Evolutionary conservation across 2,329 filamentous ascomycete genomes (phyloP), one percentile per base, ranked within the genome.

Genomic region (Periconia macrospinosa): DNA sequence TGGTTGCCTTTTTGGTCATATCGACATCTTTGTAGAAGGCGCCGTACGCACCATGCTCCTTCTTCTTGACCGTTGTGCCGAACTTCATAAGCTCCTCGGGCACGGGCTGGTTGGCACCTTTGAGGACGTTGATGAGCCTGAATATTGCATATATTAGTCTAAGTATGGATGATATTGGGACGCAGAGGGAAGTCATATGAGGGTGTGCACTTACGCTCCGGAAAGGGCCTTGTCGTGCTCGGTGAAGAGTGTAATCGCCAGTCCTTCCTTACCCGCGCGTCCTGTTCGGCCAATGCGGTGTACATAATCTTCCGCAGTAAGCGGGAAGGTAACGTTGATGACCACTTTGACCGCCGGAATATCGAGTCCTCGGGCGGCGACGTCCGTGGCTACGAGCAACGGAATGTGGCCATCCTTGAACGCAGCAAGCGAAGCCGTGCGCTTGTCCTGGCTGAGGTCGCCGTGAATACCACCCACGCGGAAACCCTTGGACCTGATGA

Each of bases 11-110:
- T 77, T 93, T 89, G 72, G 84, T 90, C 74, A 87, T 87, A 65
- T 91, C 89, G 9, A 90, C 86, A 65, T 97, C 91, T 77, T 94
- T 96, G 82, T 90, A 96, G 73, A 97, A 97, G 30, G 92, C 91
- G 53, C 94, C 94, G 71, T 97, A 99, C 45, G 90, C 89, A 68
- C 92, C 90, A 78, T 99, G 94, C 46, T 87, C 85, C 91, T 97
- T 97, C 86, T 96, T 97, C 86, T 97, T 99, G 49, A 99, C 94
- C 1, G 93, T 97, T 19, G 92, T 96, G 67, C 94, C 94, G 65
- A 97, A 99, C 78, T 96, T 97, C 73, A 97, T 81, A 37, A 99
- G 79, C 23, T 91, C 89, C 42, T 96, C 91, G 2, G 94, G 94
- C 0, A 99, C 91, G 13, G 86, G 83, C 76, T 99, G 94, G 61